Evolutionary conservation across 805 yeast genomes (phyloP), one percentile per base, ranked within the genome.

Genomic region (Candida peoriensis): DNA sequence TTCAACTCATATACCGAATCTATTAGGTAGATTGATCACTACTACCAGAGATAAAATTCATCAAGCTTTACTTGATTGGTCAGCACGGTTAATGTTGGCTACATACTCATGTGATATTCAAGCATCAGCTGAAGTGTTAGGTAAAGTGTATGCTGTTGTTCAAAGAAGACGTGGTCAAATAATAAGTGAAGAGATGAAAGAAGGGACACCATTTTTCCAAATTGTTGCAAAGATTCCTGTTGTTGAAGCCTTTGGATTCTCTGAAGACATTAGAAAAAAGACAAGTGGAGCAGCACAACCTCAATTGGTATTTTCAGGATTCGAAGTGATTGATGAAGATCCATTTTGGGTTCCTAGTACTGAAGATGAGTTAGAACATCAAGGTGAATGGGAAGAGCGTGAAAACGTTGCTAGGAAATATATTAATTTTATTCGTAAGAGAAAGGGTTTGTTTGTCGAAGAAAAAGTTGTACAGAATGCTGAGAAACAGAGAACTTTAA

Each of bases 261-360:
- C 96, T 36, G 97, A 90, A 51, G 97, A 94, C 46, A 85, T 93
- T 28, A 69, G 97, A 38, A 93, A 87, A 61, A 75, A 75, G 46
- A 90, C 98, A 0, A 85, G 96, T 1, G 99, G 99, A 39, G 95
- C 96, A 3, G 98, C 98, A 3, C 82, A 85, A 50, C 98, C 99
- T 0, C 98, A 93, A 58, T 68, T 93, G 34, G 85, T 89, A 8
- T 93, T 90, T 52, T 73, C 83, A 20, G 97, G 97, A 1, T 93
- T 74, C 55, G 93, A 88, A 50, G 65, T 80, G 43, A 74, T 90
- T 33, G 95, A 88, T 44, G 74, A 82, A 46, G 97, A 93, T 66
- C 99, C 99, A 29, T 93, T 84, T 68, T 93, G 99, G 99, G 95
- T 93, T 12, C 99, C 99, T 11, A 85, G 93, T 3, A 93, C 98